Evolutionary conservation across 305 asterid genomes (phyloP).

Genomic region (Rubia balearica): DNA sequence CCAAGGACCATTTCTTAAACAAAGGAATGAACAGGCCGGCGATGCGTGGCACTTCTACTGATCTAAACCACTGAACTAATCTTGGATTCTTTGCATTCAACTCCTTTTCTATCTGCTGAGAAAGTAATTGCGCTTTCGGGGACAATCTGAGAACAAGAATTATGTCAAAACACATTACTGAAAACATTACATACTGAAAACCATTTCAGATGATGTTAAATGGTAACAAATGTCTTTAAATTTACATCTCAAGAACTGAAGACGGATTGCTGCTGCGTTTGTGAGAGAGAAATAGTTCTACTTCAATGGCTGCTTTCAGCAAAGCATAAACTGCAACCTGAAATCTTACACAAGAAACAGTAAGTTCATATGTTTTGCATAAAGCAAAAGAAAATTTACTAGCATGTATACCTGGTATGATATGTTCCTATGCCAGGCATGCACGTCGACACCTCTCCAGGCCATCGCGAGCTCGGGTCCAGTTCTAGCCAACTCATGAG

Average conservation of each 20-base stretch:
- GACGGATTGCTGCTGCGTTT: slow-evolving; percentile 58
- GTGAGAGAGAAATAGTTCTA: slow-evolving; percentile 60
- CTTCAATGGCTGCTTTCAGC: slow-evolving; percentile 58
- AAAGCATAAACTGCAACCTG: slow-evolving; percentile 74
- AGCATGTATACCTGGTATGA: slow-evolving; percentile 45
- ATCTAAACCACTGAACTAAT: slow-evolving; percentile 59
- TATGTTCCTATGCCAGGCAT: slow-evolving; percentile 63
- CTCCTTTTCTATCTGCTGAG: slow-evolving; percentile 44
- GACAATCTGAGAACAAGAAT: slow-evolving; percentile 42
- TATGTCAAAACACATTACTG: not conserved
- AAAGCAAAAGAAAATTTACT: not conserved
- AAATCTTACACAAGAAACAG: slow-evolving; percentile 1
- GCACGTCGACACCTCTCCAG: slow-evolving; percentile 65
- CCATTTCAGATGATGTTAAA: not conserved
- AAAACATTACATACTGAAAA: not conserved
- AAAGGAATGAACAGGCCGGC: slow-evolving; percentile 55
- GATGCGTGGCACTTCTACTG: slow-evolving; percentile 53
- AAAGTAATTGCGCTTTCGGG: slow-evolving; percentile 37
- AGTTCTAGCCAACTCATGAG: slow-evolving; percentile 36
- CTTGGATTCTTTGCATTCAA: slow-evolving; percentile 36
- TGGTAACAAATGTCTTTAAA: slow-evolving; percentile 2
- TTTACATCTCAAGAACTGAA: slow-evolving; percentile 57
- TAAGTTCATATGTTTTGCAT: not conserved
- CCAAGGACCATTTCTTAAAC: slow-evolving; percentile 73
- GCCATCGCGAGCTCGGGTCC: slow-evolving; percentile 70